Conservation (phyloP, 176 grass and related monocot species). For the Triticum dicoccoides region DNA sequence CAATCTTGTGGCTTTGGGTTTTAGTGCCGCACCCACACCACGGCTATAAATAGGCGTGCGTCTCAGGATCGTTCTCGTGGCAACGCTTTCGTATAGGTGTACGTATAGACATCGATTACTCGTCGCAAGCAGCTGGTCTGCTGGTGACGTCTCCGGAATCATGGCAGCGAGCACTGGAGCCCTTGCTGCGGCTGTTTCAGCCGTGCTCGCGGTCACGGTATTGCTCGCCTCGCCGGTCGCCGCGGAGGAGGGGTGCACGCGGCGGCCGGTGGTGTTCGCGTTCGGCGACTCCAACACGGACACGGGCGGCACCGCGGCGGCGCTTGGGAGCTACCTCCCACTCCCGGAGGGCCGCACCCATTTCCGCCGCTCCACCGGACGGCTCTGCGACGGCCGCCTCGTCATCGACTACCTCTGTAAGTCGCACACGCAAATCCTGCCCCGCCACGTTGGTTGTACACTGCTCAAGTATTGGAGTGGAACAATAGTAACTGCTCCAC, state of each 20-base stretch:
- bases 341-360: conserved; percentile 53
- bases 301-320: conserved; percentile 62
- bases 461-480: too few relatives aligned
- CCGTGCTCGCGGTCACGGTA: background rate
- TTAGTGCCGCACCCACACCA: background rate
- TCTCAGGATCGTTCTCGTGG: background rate
- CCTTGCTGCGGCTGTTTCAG: background rate
- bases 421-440: background rate
- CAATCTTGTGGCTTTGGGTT: background rate
- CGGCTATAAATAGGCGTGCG: background rate
- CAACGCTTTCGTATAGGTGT: background rate
- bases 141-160: background rate
- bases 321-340: conserved; percentile 39
- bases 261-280: conserved; percentile 57
- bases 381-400: conserved; percentile 60
- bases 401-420: conserved; percentile 58
- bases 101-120: background rate
- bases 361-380: conserved; percentile 59
- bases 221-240: background rate
- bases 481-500: too few relatives aligned
- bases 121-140: background rate
- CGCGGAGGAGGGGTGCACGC: background rate
- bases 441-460: too few relatives aligned
- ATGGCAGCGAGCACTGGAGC: background rate
- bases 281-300: conserved; percentile 96